phyloP scores from a whole-genome alignment of 495 filamentous ascomycete species.

The Daldinia loculata region DNA sequence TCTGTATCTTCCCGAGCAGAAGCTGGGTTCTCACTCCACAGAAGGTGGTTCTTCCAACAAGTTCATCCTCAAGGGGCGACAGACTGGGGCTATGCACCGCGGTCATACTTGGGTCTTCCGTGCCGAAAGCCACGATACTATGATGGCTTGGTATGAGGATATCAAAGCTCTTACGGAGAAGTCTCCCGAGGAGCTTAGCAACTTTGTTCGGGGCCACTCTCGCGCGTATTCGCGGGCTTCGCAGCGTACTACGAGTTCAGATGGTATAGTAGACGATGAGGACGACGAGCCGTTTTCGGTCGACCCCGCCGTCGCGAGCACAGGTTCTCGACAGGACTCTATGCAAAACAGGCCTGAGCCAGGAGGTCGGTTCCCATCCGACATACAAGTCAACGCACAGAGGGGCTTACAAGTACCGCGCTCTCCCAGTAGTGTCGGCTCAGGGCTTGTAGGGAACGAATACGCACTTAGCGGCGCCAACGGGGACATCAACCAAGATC shows the following conservation, averaged over 20 bases:
- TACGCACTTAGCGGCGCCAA: conserved; percentile 22
- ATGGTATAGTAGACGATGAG: conserved; percentile 79
- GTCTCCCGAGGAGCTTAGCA: conserved; percentile 87
- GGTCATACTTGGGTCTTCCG: conserved; percentile 98
- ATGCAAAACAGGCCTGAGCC: conserved; percentile 71
- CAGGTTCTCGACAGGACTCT: conserved; percentile 56
- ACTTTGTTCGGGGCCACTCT: conserved; percentile 81
- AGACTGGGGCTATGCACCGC: conserved; percentile 91
- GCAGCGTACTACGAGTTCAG: conserved; percentile 70
- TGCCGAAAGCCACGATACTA: conserved; percentile 92
- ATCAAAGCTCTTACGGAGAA: conserved; percentile 87
- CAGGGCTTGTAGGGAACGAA: conserved; percentile 60
- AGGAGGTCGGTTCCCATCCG: conserved; percentile 91
- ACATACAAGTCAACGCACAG: conserved; percentile 74
- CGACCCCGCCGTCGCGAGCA: conserved; percentile 57
- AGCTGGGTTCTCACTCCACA: conserved; percentile 89
- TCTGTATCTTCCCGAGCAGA: conserved; percentile 91
- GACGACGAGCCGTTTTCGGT: conserved; percentile 86
- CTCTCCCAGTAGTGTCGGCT: conserved; percentile 80
- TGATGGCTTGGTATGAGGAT: conserved; percentile 96
- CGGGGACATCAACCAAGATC: conserved; percentile 52
- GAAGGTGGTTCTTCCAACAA: conserved; percentile 92
- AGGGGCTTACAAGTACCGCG: conserved; percentile 78
- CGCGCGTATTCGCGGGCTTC: conserved; percentile 77
- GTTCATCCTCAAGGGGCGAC: conserved; percentile 94